Conservation (phyloP, 495 filamentous ascomycete genomes). For the Penicillium verhagenii region DNA sequence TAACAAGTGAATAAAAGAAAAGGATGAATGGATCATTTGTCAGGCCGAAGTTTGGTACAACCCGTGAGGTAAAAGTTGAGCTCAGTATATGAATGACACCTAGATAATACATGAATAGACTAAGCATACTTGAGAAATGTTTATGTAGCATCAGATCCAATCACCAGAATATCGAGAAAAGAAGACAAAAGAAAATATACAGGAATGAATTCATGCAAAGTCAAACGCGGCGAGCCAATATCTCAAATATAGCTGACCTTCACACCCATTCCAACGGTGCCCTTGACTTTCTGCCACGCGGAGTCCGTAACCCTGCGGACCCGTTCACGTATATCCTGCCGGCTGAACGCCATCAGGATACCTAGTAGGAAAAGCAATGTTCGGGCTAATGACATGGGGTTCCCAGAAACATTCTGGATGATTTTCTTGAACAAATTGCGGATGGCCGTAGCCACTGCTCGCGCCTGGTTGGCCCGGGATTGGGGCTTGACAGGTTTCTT, state of each 20-base stretch:
- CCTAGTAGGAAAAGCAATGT: constrained; percentile 80
- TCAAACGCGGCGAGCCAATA: constrained; percentile 5
- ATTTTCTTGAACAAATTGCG: constrained; percentile 63
- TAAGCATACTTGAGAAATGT: background rate
- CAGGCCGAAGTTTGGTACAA: background rate
- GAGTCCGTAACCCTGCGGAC: constrained; percentile 62
- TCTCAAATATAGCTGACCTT: constrained; percentile 92
- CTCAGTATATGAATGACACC: background rate
- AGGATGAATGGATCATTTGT: background rate
- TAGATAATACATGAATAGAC: constrained; percentile 1
- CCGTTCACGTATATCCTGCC: constrained; percentile 72
- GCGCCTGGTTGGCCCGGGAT: constrained; percentile 30
- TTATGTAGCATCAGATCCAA: constrained; percentile 1
- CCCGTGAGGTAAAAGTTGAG: background rate
- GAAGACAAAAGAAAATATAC: constrained; percentile 13
- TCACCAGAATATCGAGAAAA: constrained; percentile 15
- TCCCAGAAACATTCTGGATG: constrained; percentile 60
- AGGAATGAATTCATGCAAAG: constrained; percentile 17
- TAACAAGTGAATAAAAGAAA: background rate
- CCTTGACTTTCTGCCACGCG: constrained; percentile 79
- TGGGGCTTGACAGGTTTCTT: constrained; percentile 41
- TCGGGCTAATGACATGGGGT: constrained; percentile 71
- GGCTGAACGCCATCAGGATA: constrained; percentile 72
- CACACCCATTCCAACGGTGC: constrained; percentile 92
- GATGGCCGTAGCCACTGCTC: constrained; percentile 47